Evolutionary conservation across 2,329 filamentous ascomycete genomes (phyloP), one percentile per base, ranked within the genome.

Genomic region (Xylaria sp.): DNA sequence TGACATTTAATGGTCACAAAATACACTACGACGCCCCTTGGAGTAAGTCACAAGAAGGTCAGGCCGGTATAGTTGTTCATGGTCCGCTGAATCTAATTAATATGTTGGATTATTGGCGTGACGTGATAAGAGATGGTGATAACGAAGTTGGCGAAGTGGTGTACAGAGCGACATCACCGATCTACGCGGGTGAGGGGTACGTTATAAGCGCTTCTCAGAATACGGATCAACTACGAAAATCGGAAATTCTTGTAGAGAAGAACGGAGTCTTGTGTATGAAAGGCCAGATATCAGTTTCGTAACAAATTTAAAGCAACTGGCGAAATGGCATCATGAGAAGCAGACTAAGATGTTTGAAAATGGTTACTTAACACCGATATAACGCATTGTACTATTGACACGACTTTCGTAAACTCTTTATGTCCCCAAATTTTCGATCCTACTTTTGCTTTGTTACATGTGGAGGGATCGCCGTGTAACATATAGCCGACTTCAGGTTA

Each of bases 401-500:
- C 20, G 0, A 28, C 11, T 17, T 49, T 28, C 6, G 15, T 2
- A 49, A 49, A 11, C 13, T 7, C 23, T 17, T 9, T 28, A 6
- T 23, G 13, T 49, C 23, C 17, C 23, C 10, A 15, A 49, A 23
- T 5, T 26, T n/a, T 10, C 5, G 6, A 26, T 49, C 13, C 46
- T 28, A 4, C 46, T 23, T 28, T 49, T 49, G 11, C 5, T 49
- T 49, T 49, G 6, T 26, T 26, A 28, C 10, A 28, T 6, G 11
- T 15, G 13, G 46, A 48, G 46, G 46, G 46, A 11, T 49, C 10
- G 11, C 28, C 46, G 6, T 15, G 46, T 48, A 0, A 5, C 13
- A 53, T 53, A 53, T 53, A 53, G 49, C 49, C 49, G 49, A 53
- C 49, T 53, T 53, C n/a, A 48, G 9, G 20, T 15, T 28, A 48